A percentile compares a stretch with the other conserved stretches of the same genome.
Conservation (phyloP, 176 grass and related monocot genomes). For the Eleusine indica region DNA sequence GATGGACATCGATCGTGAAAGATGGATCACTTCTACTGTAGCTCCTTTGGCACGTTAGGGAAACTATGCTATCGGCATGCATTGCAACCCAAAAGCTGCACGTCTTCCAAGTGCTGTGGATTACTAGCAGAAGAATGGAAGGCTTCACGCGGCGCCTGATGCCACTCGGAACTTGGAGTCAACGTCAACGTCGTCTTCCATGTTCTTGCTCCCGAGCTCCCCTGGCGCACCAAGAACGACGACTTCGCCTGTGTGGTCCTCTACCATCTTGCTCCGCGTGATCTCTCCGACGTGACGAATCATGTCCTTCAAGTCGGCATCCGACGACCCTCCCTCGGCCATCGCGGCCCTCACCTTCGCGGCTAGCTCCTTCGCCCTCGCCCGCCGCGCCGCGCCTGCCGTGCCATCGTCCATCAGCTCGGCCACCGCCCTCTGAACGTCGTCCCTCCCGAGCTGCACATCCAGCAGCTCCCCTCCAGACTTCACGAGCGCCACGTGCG, state of each 20-base stretch:
- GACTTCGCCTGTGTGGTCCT: no score
- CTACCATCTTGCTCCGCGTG: neutral
- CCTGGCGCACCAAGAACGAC: no score
- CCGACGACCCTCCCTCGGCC: conserved; percentile 54
- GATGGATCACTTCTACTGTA: no score
- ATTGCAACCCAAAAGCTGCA: no score
- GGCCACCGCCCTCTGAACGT: conserved; percentile 24
- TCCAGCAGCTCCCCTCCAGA: neutral
- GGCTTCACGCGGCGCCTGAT: no score
- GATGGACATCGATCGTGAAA: no score
- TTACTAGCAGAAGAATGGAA: no score
- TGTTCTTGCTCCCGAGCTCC: neutral
- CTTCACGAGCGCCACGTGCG: neutral
- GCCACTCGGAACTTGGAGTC: neutral
- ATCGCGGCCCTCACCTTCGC: conserved; percentile 26
- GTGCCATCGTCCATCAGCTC: conserved; percentile 48
- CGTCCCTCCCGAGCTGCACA: conserved; percentile 37
- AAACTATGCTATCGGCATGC: no score
- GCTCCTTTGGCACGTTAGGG: no score
- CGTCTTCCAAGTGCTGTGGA: no score
- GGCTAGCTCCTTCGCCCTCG: conserved; percentile 37
- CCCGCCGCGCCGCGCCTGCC: neutral
- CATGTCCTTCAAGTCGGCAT: conserved; percentile 28
- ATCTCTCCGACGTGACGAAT: conserved; percentile 7
- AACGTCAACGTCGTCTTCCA: neutral